These are phyloP conservation scores for Lasiodiplodia hormozganensis DNA, from an alignment of 2,329 filamentous ascomycete species.

Conservation along the genomic window DNA sequence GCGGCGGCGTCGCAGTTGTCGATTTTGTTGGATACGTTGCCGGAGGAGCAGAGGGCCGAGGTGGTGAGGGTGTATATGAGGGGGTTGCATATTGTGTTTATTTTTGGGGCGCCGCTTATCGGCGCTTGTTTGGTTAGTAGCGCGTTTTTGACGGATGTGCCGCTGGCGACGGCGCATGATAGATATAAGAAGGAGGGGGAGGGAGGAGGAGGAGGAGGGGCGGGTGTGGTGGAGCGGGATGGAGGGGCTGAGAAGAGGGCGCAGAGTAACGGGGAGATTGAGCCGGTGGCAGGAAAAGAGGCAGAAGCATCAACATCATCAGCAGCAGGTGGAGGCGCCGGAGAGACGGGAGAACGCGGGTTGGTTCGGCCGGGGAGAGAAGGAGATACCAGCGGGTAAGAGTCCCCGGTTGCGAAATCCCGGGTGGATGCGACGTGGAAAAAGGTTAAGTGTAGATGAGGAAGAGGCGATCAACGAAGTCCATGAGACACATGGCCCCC, in stretches of 20 bases:
- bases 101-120: constrained; percentile 9
- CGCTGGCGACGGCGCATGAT: constrained; percentile 22
- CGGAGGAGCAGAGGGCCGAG: not conserved
- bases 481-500: not conserved
- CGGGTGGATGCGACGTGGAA: not conserved
- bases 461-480: not conserved
- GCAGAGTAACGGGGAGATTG: not conserved
- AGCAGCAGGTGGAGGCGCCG: not conserved
- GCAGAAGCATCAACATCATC: not conserved
- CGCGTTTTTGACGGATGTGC: constrained; percentile 11
- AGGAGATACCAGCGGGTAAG: not conserved
- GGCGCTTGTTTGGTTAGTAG: constrained; percentile 18
- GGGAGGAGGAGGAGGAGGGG: not conserved
- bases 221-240: not conserved
- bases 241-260: not conserved
- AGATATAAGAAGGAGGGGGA: constrained; percentile 5
- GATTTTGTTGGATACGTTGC: not conserved
- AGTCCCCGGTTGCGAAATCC: not conserved
- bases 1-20: not conserved
- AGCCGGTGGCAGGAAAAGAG: not conserved
- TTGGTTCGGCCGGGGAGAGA: not conserved
- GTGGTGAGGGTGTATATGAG: constrained; percentile 7
- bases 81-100: constrained; percentile 16
- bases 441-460: too few species aligned
- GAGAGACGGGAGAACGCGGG: not conserved